Conservation (phyloP, 2,329 filamentous ascomycete species). For the Fusarium verticillioides region DNA sequence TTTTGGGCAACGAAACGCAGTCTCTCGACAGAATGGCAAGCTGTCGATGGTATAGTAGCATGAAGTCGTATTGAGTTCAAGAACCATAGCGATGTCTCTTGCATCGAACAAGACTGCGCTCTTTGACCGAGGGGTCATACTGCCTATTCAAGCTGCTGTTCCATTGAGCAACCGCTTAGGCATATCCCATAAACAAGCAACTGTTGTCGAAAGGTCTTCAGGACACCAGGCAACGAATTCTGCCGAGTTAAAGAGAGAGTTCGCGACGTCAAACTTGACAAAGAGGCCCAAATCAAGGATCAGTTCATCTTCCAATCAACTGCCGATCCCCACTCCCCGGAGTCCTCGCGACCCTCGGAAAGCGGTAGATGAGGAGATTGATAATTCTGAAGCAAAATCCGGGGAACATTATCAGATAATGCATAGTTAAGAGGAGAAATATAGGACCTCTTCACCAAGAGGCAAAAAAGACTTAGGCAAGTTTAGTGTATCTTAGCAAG, state of each 20-base stretch:
- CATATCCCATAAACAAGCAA: neutral
- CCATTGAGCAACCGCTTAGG: neutral
- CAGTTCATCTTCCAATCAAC: neutral
- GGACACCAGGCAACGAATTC: neutral
- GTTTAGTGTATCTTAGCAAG: too few relatives aligned
- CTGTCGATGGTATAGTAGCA: neutral
- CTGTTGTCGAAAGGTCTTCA: neutral
- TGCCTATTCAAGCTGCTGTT: too few relatives aligned
- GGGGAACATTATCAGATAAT: neutral
- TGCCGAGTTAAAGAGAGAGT: neutral
- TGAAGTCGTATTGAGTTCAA: neutral
- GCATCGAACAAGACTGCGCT: neutral
- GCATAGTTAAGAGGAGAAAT: neutral
- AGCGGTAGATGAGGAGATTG: neutral
- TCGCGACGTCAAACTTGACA: neutral
- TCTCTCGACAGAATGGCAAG: neutral
- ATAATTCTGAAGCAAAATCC: neutral
- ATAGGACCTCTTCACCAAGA: neutral
- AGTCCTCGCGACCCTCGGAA: neutral
- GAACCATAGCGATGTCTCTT: neutral
- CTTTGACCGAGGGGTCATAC: neutral
- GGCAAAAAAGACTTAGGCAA: too few relatives aligned
- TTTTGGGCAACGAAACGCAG: neutral
- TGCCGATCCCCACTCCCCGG: neutral
- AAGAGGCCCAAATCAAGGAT: neutral